Base-by-base conservation (phyloP, 2,329 filamentous ascomycete genomes). In the Xylaria sp. region DNA sequence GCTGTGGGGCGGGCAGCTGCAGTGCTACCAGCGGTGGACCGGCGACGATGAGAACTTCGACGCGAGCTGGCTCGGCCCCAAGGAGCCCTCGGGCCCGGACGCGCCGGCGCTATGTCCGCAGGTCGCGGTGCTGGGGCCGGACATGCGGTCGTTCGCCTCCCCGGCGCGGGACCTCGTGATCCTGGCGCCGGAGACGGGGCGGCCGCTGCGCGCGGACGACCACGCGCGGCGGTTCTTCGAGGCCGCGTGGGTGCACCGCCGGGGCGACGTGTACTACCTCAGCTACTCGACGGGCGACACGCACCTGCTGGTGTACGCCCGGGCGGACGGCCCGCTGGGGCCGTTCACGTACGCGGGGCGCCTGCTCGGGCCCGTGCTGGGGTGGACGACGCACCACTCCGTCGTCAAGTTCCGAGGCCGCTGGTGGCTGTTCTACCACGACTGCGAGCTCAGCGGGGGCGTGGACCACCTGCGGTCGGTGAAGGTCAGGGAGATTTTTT, bases 311-410 rank as follows among this genome's bases (percentile, higher is more conserved):
- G 87, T 78, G 59, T 92, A 90, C 67, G 89, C 86, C 1, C 83
- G 80, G 2, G 82, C 86, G 0, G 75, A 82, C 4, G 85, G 72
- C 52, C 89, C 89, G 0, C 72, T 84, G 9, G 89, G 89, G 0
- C 89, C 89, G 0, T 92, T 92, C 63, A 88, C 83, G 1, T 92
- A 91, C 58, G 80, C 77, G 0, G 89, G 89, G 0, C 75, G 83
- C 43, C 87, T 92, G 50, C 70, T 92, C 44, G 88, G 91, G 76
- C 89, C 89, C 0, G 89, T 92, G 4, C 71, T 89, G 21, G 89
- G 89, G 1, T 92, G 89, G 89, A 92, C 89, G 40, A 92, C 89
- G 50, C 89, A 92, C 72, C 89, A 92, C 70, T 89, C 85, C 2
- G 87, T 92, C 61, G 87, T 87, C 8, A 87, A 91, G 76, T 90